Evolutionary conservation across 1,284 basidiomycete species (phyloP).

Genomic region (Naganishia albida): DNA sequence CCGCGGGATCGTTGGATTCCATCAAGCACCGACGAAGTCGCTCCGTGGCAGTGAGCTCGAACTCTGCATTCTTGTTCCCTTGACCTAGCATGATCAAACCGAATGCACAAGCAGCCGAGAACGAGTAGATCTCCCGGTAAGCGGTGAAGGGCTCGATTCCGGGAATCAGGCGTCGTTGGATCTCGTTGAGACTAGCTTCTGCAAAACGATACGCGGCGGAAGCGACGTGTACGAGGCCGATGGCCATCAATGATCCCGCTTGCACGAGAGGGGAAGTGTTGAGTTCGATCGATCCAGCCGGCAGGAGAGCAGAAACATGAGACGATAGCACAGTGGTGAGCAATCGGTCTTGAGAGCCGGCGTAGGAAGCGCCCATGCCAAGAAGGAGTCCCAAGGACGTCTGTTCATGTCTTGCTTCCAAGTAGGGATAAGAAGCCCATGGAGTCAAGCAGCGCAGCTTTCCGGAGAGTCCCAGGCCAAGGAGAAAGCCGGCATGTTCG

Average conservation of each 20-base stretch:
- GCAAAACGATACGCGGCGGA: slow-evolving; percentile 87
- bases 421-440: slow-evolving; percentile 78
- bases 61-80: slow-evolving; percentile 58
- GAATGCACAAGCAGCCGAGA: slow-evolving; percentile 83
- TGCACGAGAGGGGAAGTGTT: slow-evolving; percentile 89
- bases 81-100: slow-evolving; percentile 95
- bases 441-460: slow-evolving; percentile 84
- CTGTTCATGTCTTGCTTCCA: slow-evolving; percentile 91
- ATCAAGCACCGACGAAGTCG: slow-evolving; percentile 70
- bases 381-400: slow-evolving; percentile 91
- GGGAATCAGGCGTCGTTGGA: slow-evolving; percentile 72
- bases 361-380: slow-evolving; percentile 84
- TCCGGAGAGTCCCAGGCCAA: slow-evolving; percentile 87
- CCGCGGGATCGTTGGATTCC: slow-evolving; percentile 58
- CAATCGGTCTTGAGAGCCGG: slow-evolving; percentile 82
- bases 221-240: slow-evolving; percentile 87
- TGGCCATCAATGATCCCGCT: slow-evolving; percentile 80
- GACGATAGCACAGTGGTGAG: slow-evolving; percentile 89
- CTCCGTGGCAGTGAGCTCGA: slow-evolving; percentile 69
- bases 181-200: slow-evolving; percentile 82
- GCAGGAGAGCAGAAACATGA: slow-evolving; percentile 88
- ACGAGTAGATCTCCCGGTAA: slow-evolving; percentile 86
- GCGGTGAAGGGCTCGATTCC: slow-evolving; percentile 79
- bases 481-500: slow-evolving; percentile 91
- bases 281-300: slow-evolving; percentile 79